Evolutionary conservation across 768 basidiomycete species (phyloP).

Genomic region (Nidularia pulvinata): DNA sequence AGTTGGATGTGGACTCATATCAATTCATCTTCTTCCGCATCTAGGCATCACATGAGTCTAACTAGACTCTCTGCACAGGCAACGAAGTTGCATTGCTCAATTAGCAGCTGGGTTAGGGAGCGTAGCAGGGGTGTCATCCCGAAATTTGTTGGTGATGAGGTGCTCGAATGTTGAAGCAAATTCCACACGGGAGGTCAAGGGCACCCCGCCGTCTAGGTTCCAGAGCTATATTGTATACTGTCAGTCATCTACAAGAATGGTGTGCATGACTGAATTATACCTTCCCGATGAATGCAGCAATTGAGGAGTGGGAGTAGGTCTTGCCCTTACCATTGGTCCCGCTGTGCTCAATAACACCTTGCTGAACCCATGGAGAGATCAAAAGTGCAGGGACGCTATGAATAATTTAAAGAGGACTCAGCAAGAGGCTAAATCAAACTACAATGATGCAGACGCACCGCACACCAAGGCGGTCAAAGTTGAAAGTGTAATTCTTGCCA

Average conservation of each 20-base stretch:
- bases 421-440: too few relatives aligned
- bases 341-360: slow-evolving; percentile 17
- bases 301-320: slow-evolving; percentile 9
- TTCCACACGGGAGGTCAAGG: slow-evolving; percentile 7
- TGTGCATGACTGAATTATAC: slow-evolving; percentile 2
- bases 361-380: slow-evolving; percentile 17
- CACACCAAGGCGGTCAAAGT: slow-evolving; percentile 22
- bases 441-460: slow-evolving; percentile 4
- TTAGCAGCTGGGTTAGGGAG: slow-evolving; percentile 1
- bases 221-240: slow-evolving; percentile 6
- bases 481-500: slow-evolving; percentile 15
- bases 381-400: slow-evolving; percentile 19
- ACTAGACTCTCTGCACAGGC: too few relatives aligned
- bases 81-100: too few relatives aligned
- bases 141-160: slow-evolving; percentile 6
- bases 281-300: slow-evolving; percentile 5
- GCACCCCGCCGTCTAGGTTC: slow-evolving; percentile 3
- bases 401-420: neutral
- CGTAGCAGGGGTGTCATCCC: slow-evolving; percentile 1
- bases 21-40: too few relatives aligned
- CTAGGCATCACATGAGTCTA: too few relatives aligned
- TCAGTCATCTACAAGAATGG: neutral
- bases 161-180: slow-evolving; percentile 11
- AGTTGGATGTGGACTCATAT: too few relatives aligned
- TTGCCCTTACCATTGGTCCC: slow-evolving; percentile 13